Evolutionary conservation across 306 rosid genomes (phyloP).

Genomic region (Quercus variabilis): DNA sequence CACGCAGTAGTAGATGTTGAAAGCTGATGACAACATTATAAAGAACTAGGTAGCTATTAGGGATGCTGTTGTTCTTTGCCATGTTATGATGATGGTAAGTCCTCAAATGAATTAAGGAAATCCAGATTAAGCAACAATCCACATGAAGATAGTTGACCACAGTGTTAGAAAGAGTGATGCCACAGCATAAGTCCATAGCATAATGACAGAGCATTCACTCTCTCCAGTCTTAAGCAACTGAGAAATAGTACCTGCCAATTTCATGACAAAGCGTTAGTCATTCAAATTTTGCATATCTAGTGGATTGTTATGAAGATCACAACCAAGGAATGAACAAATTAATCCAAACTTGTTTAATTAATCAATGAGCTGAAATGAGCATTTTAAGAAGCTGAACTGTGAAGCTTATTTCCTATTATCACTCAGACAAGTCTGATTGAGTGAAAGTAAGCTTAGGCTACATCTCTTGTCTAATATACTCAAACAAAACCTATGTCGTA

Average conservation of each 20-base stretch:
- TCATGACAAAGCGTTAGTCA: not conserved
- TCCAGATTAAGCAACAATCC: not conserved
- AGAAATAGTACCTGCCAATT: constrained; percentile 2
- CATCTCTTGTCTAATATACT: too few species aligned
- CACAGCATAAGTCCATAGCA: constrained; percentile 9
- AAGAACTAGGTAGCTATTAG: not conserved
- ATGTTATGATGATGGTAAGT: not conserved
- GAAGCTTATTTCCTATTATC: too few species aligned
- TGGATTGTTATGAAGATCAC: not conserved
- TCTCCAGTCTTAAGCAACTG: not conserved
- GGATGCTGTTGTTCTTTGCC: not conserved
- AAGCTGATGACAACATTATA: not conserved
- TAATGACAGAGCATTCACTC: constrained; percentile 5
- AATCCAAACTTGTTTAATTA: too few species aligned
- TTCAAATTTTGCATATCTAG: not conserved
- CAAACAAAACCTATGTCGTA: too few species aligned
- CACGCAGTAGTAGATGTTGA: too few species aligned
- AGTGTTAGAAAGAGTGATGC: not conserved
- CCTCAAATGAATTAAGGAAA: not conserved
- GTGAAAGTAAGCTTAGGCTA: too few species aligned
- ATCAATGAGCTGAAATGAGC: too few species aligned
- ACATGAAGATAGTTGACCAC: constrained; percentile 1
- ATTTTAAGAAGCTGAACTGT: too few species aligned
- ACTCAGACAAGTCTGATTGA: too few species aligned
- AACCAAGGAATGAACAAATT: not conserved